phyloP scores from a whole-genome alignment of 495 filamentous ascomycete species.

The Neurospora sp. region DNA sequence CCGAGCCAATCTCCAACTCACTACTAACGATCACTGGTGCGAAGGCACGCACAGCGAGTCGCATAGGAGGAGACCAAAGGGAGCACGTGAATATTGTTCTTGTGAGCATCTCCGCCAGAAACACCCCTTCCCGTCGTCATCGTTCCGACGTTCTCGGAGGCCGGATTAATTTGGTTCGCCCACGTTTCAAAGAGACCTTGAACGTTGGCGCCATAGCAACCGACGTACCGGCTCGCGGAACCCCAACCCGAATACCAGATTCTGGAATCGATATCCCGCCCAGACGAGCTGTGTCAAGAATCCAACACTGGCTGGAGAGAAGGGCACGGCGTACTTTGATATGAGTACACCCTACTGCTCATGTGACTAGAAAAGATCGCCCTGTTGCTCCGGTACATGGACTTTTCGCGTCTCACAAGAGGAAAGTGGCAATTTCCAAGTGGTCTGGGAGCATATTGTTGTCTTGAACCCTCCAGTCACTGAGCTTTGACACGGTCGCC shows the following conservation, averaged over 20 bases:
- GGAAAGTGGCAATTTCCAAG: background rate
- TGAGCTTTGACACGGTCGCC: background rate
- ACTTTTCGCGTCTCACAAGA: background rate
- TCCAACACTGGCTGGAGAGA: background rate
- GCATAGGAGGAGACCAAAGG: background rate
- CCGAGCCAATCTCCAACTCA: background rate
- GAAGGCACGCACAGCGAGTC: background rate
- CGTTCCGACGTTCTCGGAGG: background rate
- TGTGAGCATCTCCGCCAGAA: background rate
- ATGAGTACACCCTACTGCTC: background rate
- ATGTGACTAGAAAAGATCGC: background rate
- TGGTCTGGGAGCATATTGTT: background rate
- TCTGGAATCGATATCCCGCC: background rate
- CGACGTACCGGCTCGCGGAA: background rate
- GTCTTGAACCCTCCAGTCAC: background rate
- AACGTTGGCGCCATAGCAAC: background rate
- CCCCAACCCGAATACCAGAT: background rate
- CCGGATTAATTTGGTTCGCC: background rate
- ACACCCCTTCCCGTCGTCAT: background rate
- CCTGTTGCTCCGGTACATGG: background rate
- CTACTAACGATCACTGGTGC: background rate
- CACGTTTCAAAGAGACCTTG: background rate
- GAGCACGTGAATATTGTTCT: background rate
- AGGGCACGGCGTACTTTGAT: background rate
- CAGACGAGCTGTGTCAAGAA: background rate